Base-by-base conservation (phyloP, 2,329 filamentous ascomycete genomes). In the Cercospora sesami region DNA sequence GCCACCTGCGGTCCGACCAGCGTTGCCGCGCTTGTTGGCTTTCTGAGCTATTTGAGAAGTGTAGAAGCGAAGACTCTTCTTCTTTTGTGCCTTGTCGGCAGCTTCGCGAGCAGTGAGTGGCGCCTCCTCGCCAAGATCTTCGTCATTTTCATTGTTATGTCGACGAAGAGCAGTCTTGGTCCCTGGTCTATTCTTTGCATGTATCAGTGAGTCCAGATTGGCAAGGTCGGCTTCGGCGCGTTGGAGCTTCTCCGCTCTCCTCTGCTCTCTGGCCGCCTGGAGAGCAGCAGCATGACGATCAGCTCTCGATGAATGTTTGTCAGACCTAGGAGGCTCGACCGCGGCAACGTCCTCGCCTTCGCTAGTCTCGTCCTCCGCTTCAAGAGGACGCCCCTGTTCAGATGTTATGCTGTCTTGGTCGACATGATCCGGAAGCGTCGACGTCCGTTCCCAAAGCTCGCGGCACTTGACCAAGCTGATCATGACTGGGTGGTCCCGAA, bases 41-140 rank as follows among this genome's bases (percentile, higher is more conserved):
- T 97, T 98, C 79, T 98, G 94, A 30, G 92, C 91, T 72, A 99
- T 95, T 79, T 99, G 95, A 3, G 94, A 97, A 2, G 96, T 98
- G 86, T 99, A 99, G 85, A 99, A 99, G 70, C 93, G 91, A 67
- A 99, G 86, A 71, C 89, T 93, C 84, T 96, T 97, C 85, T 95
- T 97, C 80, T 91, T 91, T 68, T 88, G 87, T 0, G 90, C 91
- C 81, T 99, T 99, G 75, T 96, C 92, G 51, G 91, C 91, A 0
- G 92, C 90, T 69, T 94, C 89, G 69, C 89, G 86, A 10, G 89
- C 88, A 64, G 93, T 92, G 67, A 98, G 86, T 4, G 84, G 82
- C 16, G 92, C 90, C 78, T 97, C 93, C 75, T 99, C 95, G 74
- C 94, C 95, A 77, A 99, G 94, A 82, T 99, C 95, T 2, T 93